Evolutionary conservation across 495 filamentous ascomycete species (phyloP).

Genomic region (Xylaria venustula): DNA sequence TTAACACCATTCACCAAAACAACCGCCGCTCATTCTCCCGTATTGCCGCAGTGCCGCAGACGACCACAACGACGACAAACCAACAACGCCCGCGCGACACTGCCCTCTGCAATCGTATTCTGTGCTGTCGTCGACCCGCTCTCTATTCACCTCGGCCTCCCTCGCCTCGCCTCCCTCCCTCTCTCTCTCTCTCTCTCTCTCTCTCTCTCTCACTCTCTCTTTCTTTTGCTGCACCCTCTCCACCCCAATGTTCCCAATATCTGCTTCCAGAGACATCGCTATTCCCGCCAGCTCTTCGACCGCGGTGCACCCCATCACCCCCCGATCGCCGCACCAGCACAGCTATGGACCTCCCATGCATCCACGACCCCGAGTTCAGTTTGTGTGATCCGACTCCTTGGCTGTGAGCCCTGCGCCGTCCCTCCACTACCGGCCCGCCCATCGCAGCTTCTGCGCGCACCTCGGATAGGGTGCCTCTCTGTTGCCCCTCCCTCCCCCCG

Average conservation of each 20-base stretch:
- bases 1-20: background rate
- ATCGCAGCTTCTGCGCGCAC: conserved; percentile 21
- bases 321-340: conserved; percentile 17
- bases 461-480: conserved; percentile 16
- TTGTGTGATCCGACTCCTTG: conserved; percentile 31
- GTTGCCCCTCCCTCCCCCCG: conserved; percentile 8
- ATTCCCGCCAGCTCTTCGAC: conserved; percentile 17
- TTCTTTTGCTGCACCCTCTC: conserved; percentile 20
- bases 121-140: background rate
- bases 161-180: background rate
- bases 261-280: conserved; percentile 21
- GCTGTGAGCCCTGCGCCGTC: conserved; percentile 30
- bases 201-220: background rate
- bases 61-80: background rate
- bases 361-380: conserved; percentile 23
- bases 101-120: conserved; percentile 7
- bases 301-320: conserved; percentile 20
- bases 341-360: conserved; percentile 32
- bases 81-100: conserved; percentile 5
- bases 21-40: background rate
- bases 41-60: conserved; percentile 7
- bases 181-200: background rate
- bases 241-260: conserved; percentile 33
- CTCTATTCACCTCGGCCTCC: background rate
- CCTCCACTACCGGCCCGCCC: conserved; percentile 11